Evolutionary conservation across 306 rosid species (phyloP).

Genomic region (Citrullus mucosospermus): DNA sequence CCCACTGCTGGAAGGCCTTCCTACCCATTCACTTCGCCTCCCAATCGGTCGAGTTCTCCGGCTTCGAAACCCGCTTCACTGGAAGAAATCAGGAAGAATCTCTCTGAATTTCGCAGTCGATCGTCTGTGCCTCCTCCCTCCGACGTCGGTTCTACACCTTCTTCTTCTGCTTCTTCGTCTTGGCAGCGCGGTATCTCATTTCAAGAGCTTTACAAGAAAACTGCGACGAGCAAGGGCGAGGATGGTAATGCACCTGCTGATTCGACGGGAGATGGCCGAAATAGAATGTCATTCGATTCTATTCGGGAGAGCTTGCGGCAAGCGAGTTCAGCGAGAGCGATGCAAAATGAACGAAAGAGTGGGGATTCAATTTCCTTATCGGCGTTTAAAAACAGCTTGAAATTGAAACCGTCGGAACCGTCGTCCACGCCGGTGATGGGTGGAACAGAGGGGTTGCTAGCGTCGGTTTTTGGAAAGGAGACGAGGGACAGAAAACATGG

Average conservation of each 20-base stretch:
- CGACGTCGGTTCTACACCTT: background rate
- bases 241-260: background rate
- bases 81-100: slow-evolving; percentile 29
- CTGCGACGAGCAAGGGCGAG: background rate
- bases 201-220: slow-evolving; percentile 18
- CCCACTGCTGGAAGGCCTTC: background rate
- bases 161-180: background rate
- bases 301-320: slow-evolving; percentile 25
- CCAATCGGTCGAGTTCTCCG: background rate
- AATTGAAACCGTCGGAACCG: slow-evolving; percentile 13
- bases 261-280: background rate
- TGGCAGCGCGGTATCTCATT: slow-evolving; percentile 19
- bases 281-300: background rate
- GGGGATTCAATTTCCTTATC: background rate
- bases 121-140: slow-evolving; percentile 3
- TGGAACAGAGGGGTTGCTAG: slow-evolving; percentile 18
- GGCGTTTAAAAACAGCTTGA: slow-evolving; percentile 1
- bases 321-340: background rate
- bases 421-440: slow-evolving; percentile 6
- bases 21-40: background rate
- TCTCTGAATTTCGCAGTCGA: slow-evolving; percentile 19
- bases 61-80: background rate
- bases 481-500: slow-evolving; percentile 7
- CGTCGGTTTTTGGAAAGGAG: slow-evolving; percentile 26
- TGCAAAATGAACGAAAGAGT: slow-evolving; percentile 6